These are phyloP conservation scores for Bombardia bombarda DNA, from an alignment of 495 filamentous ascomycete species.

Conservation along the genomic window DNA sequence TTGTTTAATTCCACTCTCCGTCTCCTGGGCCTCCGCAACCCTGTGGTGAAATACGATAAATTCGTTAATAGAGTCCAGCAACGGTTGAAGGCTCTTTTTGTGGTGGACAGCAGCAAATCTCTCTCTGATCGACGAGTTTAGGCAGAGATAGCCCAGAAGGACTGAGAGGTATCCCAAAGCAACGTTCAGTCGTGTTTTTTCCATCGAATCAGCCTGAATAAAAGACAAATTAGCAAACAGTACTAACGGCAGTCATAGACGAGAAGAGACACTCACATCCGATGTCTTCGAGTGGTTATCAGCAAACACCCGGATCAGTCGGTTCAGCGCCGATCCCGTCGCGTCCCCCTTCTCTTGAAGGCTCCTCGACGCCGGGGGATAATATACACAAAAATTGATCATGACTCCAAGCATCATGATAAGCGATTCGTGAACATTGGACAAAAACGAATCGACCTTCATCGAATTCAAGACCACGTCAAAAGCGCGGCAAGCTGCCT, in stretches of 20 bases:
- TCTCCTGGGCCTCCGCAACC: slow-evolving; percentile 53
- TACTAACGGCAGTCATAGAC: slow-evolving; percentile 20
- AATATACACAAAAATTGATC: slow-evolving; percentile 84
- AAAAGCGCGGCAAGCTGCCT: slow-evolving; percentile 30
- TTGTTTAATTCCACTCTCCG: slow-evolving; percentile 37
- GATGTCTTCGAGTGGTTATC: slow-evolving; percentile 41
- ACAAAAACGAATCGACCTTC: slow-evolving; percentile 26
- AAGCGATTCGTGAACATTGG: slow-evolving; percentile 54
- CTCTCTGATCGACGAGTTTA: slow-evolving; percentile 44
- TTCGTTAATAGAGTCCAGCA: slow-evolving; percentile 76
- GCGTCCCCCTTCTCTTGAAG: slow-evolving; percentile 23
- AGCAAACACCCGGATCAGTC: slow-evolving; percentile 42
- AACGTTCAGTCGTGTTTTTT: slow-evolving; percentile 79
- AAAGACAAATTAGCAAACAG: neutral
- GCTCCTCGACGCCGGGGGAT: slow-evolving; percentile 39
- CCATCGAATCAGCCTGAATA: slow-evolving; percentile 68
- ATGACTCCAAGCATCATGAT: slow-evolving; percentile 75
- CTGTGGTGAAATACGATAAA: slow-evolving; percentile 72
- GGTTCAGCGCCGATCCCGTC: slow-evolving; percentile 30
- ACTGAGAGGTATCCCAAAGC: slow-evolving; percentile 86
- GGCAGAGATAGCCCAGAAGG: slow-evolving; percentile 70
- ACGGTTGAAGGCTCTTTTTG: slow-evolving; percentile 48
- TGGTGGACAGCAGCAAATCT: slow-evolving; percentile 46
- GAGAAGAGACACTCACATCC: slow-evolving; percentile 35
- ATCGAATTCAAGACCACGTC: slow-evolving; percentile 35